Base-by-base conservation (phyloP, 495 filamentous ascomycete species). In the Aspergillus saccharolyticus region DNA sequence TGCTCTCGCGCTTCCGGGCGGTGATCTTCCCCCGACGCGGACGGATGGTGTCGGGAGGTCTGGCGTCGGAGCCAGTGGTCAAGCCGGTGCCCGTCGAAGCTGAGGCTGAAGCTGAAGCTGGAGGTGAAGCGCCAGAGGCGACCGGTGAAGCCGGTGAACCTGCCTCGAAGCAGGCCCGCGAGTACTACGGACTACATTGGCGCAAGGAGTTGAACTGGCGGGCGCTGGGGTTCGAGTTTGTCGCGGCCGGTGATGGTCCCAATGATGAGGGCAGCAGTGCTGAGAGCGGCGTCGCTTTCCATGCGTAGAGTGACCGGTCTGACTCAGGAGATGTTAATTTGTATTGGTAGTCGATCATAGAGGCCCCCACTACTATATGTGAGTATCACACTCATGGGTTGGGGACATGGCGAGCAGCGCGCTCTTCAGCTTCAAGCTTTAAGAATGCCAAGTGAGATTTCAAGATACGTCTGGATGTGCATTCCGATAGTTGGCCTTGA, bases 201-300 rank as follows among this genome's bases (percentile, higher is more conserved):
- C 83, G 92, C 22, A 85, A 86, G 52, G 91, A 97, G 72, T 74
- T 97, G 58, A 98, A 98, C 71, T 97, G 95, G 95, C 88, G 88
- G 56, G 79, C 91, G 57, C 70, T 96, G 52, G 88, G 85, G 16
- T 98, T 91, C 83, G 85, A 95, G 64, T 96, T 86, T 78, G 76
- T 78, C 1, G 70, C 75, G n/a, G 67, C 75, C 15, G 67, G 70
- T 7, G 56, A 30, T 22, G 18, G 16, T n/a, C 8, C 28, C 12
- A 48, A 39, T 16, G 46, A 18, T 19, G 25, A 39, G 14, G n/a
- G 20, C 8, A 48, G 53, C 14, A 28, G 25, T 28, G 55, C 44
- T 15, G 60, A 59, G 4, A 39, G 2, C 5, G 59, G 58, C 6
- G 51, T 66, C 51, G 61, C 56, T 8, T 66, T 63, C 33, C 62